phyloP scores from a whole-genome alignment of 108 stramenopile genomes.

The Epithemia pelagica region DNA sequence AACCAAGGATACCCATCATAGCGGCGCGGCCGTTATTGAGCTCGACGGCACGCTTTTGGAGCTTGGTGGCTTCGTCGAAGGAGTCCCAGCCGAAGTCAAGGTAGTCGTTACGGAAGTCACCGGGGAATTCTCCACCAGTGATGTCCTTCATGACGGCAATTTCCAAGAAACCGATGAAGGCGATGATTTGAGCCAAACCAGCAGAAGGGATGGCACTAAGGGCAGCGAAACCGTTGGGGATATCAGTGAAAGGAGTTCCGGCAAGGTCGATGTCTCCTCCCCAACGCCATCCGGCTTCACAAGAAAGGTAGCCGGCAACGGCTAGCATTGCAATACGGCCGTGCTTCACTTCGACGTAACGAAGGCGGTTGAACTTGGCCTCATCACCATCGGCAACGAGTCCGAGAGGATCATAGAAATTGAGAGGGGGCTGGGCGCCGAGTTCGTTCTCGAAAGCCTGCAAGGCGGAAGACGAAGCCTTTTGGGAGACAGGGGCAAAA shows the following conservation, averaged over 20 bases:
- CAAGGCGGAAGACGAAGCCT: conserved; percentile 17
- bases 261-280: conserved; percentile 52
- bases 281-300: conserved; percentile 35
- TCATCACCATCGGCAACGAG: conserved; percentile 47
- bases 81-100: conserved; percentile 59
- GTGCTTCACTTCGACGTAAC: conserved; percentile 50
- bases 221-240: conserved; percentile 51
- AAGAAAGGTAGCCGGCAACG: conserved; percentile 33
- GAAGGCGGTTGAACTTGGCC: conserved; percentile 39
- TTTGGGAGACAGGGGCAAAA: conserved; percentile 45
- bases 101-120: conserved; percentile 59
- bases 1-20: conserved; percentile 69
- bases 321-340: conserved; percentile 46
- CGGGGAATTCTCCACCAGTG: conserved; percentile 36
- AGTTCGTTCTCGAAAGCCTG: conserved; percentile 60
- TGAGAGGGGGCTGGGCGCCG: conserved; percentile 67
- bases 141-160: conserved; percentile 57
- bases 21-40: conserved; percentile 80
- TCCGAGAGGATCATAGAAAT: conserved; percentile 50
- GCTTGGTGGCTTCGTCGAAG: conserved; percentile 46
- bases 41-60: conserved; percentile 35
- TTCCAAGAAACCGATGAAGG: conserved; percentile 62
- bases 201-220: conserved; percentile 32
- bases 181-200: conserved; percentile 49
- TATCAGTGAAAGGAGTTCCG: conserved; percentile 31